Base-by-base conservation (phyloP, 768 basidiomycete genomes). In the Boletus sp. region DNA sequence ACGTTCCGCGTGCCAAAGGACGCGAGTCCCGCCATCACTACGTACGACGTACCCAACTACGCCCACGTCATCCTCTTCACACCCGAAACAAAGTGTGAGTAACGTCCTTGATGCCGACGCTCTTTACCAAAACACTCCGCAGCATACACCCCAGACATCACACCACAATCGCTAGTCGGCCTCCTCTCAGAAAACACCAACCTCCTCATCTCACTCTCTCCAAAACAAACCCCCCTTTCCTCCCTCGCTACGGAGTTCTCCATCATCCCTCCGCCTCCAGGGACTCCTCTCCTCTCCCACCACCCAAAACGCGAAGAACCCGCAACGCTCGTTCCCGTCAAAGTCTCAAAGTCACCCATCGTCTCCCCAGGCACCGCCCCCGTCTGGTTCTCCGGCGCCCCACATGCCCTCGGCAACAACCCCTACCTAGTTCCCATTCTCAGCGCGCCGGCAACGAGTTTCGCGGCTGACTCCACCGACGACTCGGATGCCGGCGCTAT, bases 231-330 rank as follows among this genome's bases (percentile, higher is more conserved):
- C 3, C 77, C 90, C 41, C 76, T 95, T 10, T 79, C 84, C 12
- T 83, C 89, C 12, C 82, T 96, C 53, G 92, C 94, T 0, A 72
- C 92, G 47, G 97, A 99, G 76, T 98, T 98, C 78, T 90, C 90
- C 37, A 80, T 98, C 54, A 83, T 93, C 51, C 87, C 92, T 28
- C 90, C 91, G 17, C 92, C 93, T 6, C 89, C 93, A 2, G 87
- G 87, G 2, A 88, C 87, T 0, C 87, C 88, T 2, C 81, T 97
- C 48, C 68, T 96, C 59, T 95, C 94, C 4, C 91, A 96, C 72
- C 92, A 94, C 77, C 86, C 86, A 28, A 80, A 84, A 67, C 84
- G 90, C 40, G 73, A 82, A n/a, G 81, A 81, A n/a, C 78, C 83
- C 0, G 73, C 82, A 1, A 82, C 80, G 0, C 76, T 90, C 28